Conservation (phyloP, 2,329 filamentous ascomycete species). For the Colletotrichum chlorophyti region DNA sequence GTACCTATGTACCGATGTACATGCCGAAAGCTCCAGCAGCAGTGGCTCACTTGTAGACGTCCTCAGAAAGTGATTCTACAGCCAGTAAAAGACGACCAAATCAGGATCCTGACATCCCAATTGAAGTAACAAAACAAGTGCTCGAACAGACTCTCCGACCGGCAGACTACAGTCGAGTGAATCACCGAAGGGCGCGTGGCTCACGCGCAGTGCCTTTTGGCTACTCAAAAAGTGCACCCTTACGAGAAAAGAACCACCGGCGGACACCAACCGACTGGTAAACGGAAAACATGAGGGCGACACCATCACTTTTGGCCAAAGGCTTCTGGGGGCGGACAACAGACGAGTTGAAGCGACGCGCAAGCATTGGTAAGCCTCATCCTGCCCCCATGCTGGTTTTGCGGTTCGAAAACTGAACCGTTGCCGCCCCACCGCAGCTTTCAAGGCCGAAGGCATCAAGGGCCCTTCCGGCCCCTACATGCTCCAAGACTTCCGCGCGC, state of each 20-base stretch:
- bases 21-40: slow-evolving; percentile 3
- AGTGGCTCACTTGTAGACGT: too few relatives aligned
- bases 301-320: slow-evolving; percentile 50
- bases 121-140: too few relatives aligned
- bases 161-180: too few relatives aligned
- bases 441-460: slow-evolving; percentile 74
- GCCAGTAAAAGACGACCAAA: not conserved
- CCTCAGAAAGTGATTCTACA: too few relatives aligned
- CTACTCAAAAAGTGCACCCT: not conserved
- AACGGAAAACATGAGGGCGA: slow-evolving; percentile 52
- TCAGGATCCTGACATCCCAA: not conserved
- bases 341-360: slow-evolving; percentile 65
- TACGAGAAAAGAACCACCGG: not conserved
- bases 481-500: slow-evolving; percentile 67
- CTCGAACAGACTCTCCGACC: too few relatives aligned
- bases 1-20: slow-evolving; percentile 4
- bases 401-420: not conserved
- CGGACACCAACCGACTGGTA: not conserved
- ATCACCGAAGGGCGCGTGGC: not conserved
- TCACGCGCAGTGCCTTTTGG: not conserved
- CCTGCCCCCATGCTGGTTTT: not conserved
- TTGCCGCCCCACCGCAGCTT: slow-evolving; percentile 50
- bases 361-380: slow-evolving; percentile 56
- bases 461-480: slow-evolving; percentile 68
- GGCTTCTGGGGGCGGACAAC: slow-evolving; percentile 65